Evolutionary conservation across 108 stramenopile genomes (phyloP).

Genomic region (Nitzschia sp.): DNA sequence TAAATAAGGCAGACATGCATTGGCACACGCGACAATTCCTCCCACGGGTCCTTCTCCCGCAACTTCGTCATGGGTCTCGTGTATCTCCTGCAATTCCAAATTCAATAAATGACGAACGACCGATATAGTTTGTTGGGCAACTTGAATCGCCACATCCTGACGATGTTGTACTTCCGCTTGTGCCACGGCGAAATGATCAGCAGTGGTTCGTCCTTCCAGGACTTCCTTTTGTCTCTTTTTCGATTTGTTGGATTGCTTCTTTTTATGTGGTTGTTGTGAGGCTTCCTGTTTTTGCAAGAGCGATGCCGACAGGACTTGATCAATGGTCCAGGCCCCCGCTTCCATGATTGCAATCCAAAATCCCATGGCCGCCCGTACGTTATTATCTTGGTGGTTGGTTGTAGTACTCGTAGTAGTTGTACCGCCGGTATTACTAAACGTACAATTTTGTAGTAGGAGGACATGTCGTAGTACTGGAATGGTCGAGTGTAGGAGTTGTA

Average conservation of each 20-base stretch:
- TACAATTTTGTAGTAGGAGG: background rate
- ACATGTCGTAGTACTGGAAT: conserved; percentile 27
- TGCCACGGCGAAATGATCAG: conserved; percentile 35
- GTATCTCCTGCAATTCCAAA: conserved; percentile 23
- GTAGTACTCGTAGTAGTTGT: too few relatives aligned
- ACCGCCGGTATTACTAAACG: background rate
- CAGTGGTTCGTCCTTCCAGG: conserved; percentile 44
- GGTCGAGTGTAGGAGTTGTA: conserved; percentile 47
- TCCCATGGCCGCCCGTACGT: conserved; percentile 40
- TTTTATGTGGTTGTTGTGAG: conserved; percentile 47
- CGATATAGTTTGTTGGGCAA: conserved; percentile 45
- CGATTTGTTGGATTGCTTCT: conserved; percentile 59
- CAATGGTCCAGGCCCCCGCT: conserved; percentile 55
- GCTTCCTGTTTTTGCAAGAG: conserved; percentile 41
- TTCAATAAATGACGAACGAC: conserved; percentile 20
- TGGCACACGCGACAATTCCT: conserved; percentile 55
- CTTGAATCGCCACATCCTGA: conserved; percentile 56
- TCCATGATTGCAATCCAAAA: conserved; percentile 78
- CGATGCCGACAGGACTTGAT: conserved; percentile 59
- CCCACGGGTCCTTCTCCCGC: conserved; percentile 55
- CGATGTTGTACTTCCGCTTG: conserved; percentile 57
- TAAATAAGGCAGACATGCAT: conserved; percentile 61
- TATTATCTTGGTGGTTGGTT: conserved; percentile 13
- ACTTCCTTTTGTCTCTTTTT: conserved; percentile 68
- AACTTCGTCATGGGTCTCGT: conserved; percentile 25